Evolutionary conservation across 1,284 basidiomycete genomes (phyloP).

Genomic region (Cystobasidiaceae sp.): DNA sequence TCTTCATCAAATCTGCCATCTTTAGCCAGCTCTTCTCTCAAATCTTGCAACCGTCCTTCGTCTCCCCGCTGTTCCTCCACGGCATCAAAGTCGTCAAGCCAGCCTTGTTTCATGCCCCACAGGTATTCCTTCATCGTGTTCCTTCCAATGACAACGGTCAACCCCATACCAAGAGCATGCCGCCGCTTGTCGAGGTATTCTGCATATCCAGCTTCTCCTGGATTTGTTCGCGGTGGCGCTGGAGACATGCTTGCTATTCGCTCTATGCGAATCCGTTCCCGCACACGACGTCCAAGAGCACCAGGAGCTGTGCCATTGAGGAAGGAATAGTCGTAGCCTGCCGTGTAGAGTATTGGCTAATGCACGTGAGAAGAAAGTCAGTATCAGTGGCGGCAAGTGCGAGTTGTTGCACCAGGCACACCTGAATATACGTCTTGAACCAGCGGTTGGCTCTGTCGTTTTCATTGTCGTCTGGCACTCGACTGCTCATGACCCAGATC

Average conservation of each 20-base stretch:
- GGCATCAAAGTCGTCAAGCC: constrained; percentile 38
- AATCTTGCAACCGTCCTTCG: constrained; percentile 53
- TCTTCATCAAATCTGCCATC: constrained; percentile 22
- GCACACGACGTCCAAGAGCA: constrained; percentile 68
- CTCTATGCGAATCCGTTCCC: constrained; percentile 62
- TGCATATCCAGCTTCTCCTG: constrained; percentile 49
- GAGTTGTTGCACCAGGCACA: constrained; percentile 48
- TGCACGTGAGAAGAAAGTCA: constrained; percentile 9
- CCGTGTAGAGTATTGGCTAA: constrained; percentile 87
- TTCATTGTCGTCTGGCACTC: constrained; percentile 94
- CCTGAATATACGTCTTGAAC: constrained; percentile 96
- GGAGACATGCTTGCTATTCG: constrained; percentile 41
- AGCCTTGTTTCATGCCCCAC: constrained; percentile 76
- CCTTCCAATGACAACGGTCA: constrained; percentile 68
- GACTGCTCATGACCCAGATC: constrained; percentile 77
- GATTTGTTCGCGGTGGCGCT: constrained; percentile 21
- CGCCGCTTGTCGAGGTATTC: constrained; percentile 57
- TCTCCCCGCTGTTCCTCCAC: constrained; percentile 36
- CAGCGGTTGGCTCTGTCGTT: constrained; percentile 73
- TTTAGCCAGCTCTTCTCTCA: constrained; percentile 20
- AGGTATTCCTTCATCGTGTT: constrained; percentile 93
- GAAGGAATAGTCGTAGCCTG: constrained; percentile 86
- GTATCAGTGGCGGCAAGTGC: background rate
- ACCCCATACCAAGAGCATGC: constrained; percentile 51
- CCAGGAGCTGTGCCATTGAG: constrained; percentile 76